Evolutionary conservation across 257 asterid genomes (phyloP), one percentile per base, ranked within the genome.

Genomic region (Solanum lycopersicoides): DNA sequence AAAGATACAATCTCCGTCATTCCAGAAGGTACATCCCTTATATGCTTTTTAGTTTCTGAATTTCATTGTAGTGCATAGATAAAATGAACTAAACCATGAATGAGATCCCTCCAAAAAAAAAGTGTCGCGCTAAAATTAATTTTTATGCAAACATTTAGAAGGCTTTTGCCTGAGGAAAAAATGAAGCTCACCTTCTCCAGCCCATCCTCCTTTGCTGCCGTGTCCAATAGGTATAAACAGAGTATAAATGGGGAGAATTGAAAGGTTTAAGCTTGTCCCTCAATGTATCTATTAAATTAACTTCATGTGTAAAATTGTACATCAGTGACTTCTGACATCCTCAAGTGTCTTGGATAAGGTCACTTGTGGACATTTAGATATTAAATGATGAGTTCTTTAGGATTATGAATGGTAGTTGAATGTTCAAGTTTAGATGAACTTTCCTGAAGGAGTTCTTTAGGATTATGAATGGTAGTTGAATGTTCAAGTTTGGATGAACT

Each of bases 1-100:
- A 89, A 71, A 95, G 98, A 53, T 97, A 97, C 94, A 95, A 97
- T 92, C 97, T 97, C 89, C 97, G 99, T 50, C 93, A 86, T 50
- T 86, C 92, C 73, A 93, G 90, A 92, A 93, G 86, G 99, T 95
- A 90, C 91, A 92, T 86, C 53, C 13, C 83, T 76, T 60, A 73
- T 88, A 30, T 85, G 47, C 32, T 60, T 83, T 34, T 28, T 42
- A 23, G n/a, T 79, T 45, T 79, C 66, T 28, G 28, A 47, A 45
- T 28, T 45, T 45, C 15, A 23, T 45, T 7, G 2, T 79, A 45
- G 18, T 79, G 84, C 6, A 9, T 77, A 28, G 65, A 77, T 25
- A 77, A 25, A 53, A 53, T 77, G 41, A 44, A 77, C 25, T 15
- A 12, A 20, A 12, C 42, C 6, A 32, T 77, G 50, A 25, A 45